Base-by-base conservation (phyloP, 768 basidiomycete species). In the Pleurotus citrinopileatus region DNA sequence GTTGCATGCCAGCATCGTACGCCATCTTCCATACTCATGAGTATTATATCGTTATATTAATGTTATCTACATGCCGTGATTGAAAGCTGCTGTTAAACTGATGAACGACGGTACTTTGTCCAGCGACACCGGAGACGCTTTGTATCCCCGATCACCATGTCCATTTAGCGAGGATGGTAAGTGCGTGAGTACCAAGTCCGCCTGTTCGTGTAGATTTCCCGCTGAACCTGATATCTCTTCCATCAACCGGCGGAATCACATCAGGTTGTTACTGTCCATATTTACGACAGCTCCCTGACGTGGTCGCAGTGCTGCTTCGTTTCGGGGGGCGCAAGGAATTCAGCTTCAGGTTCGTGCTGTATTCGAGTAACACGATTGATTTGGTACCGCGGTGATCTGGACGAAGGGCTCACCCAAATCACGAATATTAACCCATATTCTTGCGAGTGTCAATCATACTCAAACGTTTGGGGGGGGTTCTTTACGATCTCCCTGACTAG, bases 181-280 rank as follows among this genome's bases (percentile, higher is more conserved):
- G 28, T 48, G 46, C 17, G 17, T 25, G 26, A 12, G 10, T 29
- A 28, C 34, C 48, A n/a, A 22, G 43, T 40, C 38, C 19, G 38
- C 17, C 2, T 37, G 34, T 25, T 15, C 23, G 48, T 34, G 48
- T 37, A 22, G 15, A n/a, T 36, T 38, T 37, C n/a, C 7, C 17
- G 19, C 38, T 37, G 29, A 32, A 51, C 48, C 48, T 51, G 48
- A 13, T 22, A 19, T 48, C 43, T 51, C 23, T 51, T 25, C 32
- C 48, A 34, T 51, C 48, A 34, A 22, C 34, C 48, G 48, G 48
- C 48, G 48, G 48, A 51, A 51, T 34, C 48, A 51, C 13, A 51
- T 36, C 34, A 51, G 28, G 34, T 51, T 51, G 48, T 37, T 22
- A 22, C 34, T 51, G 34, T 20, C 48, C 17, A 20, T 19, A 7